Percentiles rank a stretch among this genome's conserved stretches.
phyloP scores from a whole-genome alignment of 2,329 filamentous ascomycete species.

The Phialophora tarda region DNA sequence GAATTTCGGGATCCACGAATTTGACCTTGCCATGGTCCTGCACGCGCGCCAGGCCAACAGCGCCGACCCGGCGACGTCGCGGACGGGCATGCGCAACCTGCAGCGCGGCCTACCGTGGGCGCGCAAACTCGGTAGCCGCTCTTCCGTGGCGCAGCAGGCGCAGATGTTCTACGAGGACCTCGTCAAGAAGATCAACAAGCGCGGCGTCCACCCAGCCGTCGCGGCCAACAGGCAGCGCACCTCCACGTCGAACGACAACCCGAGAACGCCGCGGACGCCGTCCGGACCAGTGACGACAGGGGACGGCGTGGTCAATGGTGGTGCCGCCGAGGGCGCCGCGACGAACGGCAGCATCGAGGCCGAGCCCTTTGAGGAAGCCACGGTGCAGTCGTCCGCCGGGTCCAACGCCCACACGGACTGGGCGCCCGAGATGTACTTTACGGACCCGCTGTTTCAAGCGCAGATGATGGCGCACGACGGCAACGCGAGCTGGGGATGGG shows the following conservation, averaged over 20 bases:
- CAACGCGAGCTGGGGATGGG: constrained; percentile 5
- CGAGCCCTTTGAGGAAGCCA: constrained; percentile 8
- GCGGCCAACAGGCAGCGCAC: too few relatives aligned
- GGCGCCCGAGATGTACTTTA: constrained; percentile 15
- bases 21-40: constrained; percentile 19
- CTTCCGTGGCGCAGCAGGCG: constrained; percentile 10
- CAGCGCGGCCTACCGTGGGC: constrained; percentile 9
- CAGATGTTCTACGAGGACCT: constrained; percentile 16
- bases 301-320: background rate
- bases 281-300: background rate
- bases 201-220: background rate
- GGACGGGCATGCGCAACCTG: constrained; percentile 8
- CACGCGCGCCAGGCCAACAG: constrained; percentile 14
- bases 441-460: constrained; percentile 13
- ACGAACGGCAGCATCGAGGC: background rate
- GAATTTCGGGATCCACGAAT: constrained; percentile 20
- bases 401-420: constrained; percentile 13
- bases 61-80: constrained; percentile 12
- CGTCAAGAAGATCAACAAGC: constrained; percentile 14
- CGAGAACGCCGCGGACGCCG: too few relatives aligned
- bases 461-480: constrained; percentile 14
- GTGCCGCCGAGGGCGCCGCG: background rate
- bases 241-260: too few relatives aligned
- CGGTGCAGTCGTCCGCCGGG: constrained; percentile 2
- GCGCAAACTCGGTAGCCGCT: constrained; percentile 12